phyloP scores from a whole-genome alignment of 331 rosid genomes.

The Arachis monticola region DNA sequence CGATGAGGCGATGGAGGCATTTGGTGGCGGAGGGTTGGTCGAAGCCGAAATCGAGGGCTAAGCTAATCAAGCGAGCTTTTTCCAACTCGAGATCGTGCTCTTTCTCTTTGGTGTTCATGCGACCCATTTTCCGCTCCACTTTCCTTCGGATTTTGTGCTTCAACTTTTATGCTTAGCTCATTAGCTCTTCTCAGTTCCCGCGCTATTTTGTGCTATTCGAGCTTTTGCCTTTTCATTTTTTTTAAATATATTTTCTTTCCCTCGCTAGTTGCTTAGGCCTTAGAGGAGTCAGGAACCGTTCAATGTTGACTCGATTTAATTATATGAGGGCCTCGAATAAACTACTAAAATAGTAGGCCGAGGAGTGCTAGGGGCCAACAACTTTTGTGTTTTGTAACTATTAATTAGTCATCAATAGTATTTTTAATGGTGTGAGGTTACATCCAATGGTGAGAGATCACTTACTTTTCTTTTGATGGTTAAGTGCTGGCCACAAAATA shows the following conservation, averaged over 20 bases:
- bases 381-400: too few relatives aligned
- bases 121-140: too few relatives aligned
- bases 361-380: too few relatives aligned
- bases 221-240: background rate
- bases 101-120: constrained; percentile 30
- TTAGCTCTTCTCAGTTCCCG: constrained; percentile 45
- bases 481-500: too few relatives aligned
- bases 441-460: too few relatives aligned
- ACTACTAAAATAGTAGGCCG: too few relatives aligned
- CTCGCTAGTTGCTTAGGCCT: background rate
- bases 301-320: too few relatives aligned
- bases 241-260: background rate
- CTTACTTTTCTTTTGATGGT: too few relatives aligned
- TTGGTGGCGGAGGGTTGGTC: constrained; percentile 66
- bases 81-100: constrained; percentile 61
- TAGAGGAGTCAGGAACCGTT: background rate
- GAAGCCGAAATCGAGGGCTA: constrained; percentile 85
- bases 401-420: too few relatives aligned
- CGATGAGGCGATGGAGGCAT: constrained; percentile 70
- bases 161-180: constrained; percentile 23
- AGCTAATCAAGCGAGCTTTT: constrained; percentile 75
- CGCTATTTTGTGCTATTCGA: constrained; percentile 34
- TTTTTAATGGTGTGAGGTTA: too few relatives aligned
- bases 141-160: constrained; percentile 3
- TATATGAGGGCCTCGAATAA: too few relatives aligned